Percentiles rank a stretch among this genome's conserved stretches.
Conservation (phyloP, 192 early-diverging fungal genomes). For the Coemansia sp. region DNA sequence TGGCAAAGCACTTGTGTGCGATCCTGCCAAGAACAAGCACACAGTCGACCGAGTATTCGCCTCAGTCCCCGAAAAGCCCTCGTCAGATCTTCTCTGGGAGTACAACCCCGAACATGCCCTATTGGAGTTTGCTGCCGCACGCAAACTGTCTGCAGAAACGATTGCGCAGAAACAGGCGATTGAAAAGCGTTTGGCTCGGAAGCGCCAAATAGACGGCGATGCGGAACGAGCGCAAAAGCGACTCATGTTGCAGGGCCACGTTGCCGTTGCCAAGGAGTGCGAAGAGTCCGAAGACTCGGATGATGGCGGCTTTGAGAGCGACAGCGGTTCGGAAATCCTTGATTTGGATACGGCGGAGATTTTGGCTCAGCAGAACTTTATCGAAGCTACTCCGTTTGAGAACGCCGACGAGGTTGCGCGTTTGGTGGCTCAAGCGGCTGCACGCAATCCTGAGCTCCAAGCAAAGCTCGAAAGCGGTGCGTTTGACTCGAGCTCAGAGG, state of each 20-base stretch:
- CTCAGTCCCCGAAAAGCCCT: constrained; percentile 12
- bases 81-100: constrained; percentile 41
- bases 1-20: constrained; percentile 62
- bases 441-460: constrained; percentile 25
- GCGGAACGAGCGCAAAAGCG: background rate
- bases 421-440: constrained; percentile 15
- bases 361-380: constrained; percentile 5
- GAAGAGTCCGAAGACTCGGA: background rate
- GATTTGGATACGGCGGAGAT: constrained; percentile 16
- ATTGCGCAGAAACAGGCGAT: constrained; percentile 8
- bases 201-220: background rate
- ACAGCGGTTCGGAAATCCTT: constrained; percentile 25
- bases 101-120: constrained; percentile 19
- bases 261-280: background rate
- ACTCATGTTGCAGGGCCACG: background rate
- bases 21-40: constrained; percentile 68
- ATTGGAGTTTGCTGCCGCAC: constrained; percentile 26
- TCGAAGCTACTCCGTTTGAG: constrained; percentile 19
- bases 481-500: constrained; percentile 43
- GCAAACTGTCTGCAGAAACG: constrained; percentile 15
- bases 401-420: constrained; percentile 37
- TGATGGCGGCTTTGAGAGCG: constrained; percentile 6
- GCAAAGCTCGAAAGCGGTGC: constrained; percentile 45
- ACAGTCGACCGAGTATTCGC: constrained; percentile 58
- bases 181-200: constrained; percentile 9